phyloP scores from a whole-genome alignment of 2,329 filamentous ascomycete genomes.

The Aspergillus clavatus region DNA sequence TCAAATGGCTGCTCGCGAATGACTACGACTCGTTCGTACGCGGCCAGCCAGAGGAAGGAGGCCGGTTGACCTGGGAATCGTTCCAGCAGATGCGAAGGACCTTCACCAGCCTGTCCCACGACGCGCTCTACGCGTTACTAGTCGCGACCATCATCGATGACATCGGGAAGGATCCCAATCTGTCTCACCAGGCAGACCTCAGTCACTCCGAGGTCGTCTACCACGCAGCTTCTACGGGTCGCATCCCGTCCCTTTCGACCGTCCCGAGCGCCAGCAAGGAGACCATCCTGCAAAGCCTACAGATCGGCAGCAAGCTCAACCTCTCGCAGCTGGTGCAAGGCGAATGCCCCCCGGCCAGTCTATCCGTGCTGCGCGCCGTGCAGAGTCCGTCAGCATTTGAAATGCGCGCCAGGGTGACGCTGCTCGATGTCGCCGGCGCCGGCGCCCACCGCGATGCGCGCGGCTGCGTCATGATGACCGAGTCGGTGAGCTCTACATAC shows the following conservation, averaged over 20 bases:
- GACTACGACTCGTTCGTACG: conserved; percentile 31
- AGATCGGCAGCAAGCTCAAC: conserved; percentile 35
- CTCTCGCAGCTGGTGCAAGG: conserved; percentile 38
- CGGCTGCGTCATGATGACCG: conserved; percentile 28
- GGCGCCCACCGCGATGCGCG: conserved; percentile 32
- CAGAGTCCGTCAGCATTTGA: conserved; percentile 26
- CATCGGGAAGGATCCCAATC: conserved; percentile 34
- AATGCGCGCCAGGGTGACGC: conserved; percentile 35
- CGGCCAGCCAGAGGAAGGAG: conserved; percentile 19
- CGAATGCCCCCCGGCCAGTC: conserved; percentile 31
- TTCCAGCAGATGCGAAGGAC: conserved; percentile 27
- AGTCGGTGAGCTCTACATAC: conserved; percentile 32
- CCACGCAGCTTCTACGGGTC: conserved; percentile 22
- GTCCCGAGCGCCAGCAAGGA: conserved; percentile 14
- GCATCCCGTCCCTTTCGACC: conserved; percentile 26
- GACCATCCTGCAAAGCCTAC: conserved; percentile 32
- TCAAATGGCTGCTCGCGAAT: conserved; percentile 35
- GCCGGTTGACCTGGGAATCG: conserved; percentile 22
- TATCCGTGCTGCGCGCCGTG: conserved; percentile 25
- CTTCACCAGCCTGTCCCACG: conserved; percentile 14
- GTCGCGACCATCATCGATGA: conserved; percentile 36
- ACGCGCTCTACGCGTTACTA: conserved; percentile 29
- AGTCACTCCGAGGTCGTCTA: conserved; percentile 34
- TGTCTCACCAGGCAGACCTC: conserved; percentile 17
- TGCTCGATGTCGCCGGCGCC: conserved; percentile 38